These are phyloP conservation scores for Clohesyomyces aquaticus DNA, from an alignment of 495 filamentous ascomycete genomes.

Conservation along the genomic window DNA sequence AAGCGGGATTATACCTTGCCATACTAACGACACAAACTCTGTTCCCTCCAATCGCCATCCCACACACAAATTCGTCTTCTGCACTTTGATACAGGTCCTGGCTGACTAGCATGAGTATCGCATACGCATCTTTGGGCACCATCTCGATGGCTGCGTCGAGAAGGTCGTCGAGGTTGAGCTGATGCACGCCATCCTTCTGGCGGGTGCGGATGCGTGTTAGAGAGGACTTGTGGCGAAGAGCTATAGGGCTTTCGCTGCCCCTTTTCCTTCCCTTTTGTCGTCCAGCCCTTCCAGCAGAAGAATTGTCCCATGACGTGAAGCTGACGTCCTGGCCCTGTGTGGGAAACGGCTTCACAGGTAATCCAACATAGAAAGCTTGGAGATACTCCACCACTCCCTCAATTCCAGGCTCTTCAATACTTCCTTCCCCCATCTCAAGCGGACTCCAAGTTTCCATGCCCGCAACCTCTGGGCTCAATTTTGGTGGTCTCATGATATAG, in stretches of 20 bases:
- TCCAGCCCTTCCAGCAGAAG: no score
- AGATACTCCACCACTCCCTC: background rate
- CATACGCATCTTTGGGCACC: background rate
- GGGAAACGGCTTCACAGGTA: background rate
- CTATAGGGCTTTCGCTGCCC: no score
- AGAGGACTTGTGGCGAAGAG: background rate
- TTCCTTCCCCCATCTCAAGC: no score
- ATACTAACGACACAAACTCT: background rate
- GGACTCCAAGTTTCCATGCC: background rate
- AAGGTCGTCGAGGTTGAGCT: background rate
- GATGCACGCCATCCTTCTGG: background rate
- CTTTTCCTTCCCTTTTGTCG: no score
- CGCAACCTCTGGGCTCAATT: background rate
- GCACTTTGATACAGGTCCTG: background rate
- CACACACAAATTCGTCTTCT: background rate
- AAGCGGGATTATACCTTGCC: background rate
- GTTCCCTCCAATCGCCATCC: background rate
- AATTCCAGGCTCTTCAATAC: background rate
- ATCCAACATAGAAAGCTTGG: background rate
- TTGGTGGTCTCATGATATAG: background rate
- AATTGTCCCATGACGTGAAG: background rate
- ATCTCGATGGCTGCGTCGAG: background rate
- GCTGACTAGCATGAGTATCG: background rate
- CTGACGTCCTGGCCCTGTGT: background rate
- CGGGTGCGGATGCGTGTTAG: background rate